Evolutionary conservation across 2,329 filamentous ascomycete genomes (phyloP).

Genomic region (Aspergillus fumigatiaffinis): DNA sequence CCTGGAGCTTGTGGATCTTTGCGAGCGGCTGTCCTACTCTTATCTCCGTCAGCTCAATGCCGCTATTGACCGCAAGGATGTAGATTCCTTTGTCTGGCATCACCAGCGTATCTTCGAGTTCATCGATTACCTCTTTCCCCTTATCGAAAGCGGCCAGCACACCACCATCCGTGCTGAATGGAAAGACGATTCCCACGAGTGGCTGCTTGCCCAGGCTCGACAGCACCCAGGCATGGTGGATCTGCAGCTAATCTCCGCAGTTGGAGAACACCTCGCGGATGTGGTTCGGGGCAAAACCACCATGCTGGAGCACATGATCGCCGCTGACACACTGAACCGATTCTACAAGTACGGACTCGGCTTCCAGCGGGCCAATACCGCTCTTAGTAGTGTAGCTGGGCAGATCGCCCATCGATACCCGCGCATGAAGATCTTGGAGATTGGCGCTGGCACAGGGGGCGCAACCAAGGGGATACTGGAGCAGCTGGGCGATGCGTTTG

Average conservation of each 20-base stretch:
- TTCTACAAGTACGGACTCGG: slow-evolving; percentile 29
- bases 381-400: slow-evolving; percentile 23
- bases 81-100: too few relatives aligned
- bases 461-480: slow-evolving; percentile 37
- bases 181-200: too few relatives aligned
- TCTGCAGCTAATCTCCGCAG: slow-evolving; percentile 1
- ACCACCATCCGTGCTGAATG: too few relatives aligned
- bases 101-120: too few relatives aligned
- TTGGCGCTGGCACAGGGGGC: too few relatives aligned
- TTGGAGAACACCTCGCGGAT: slow-evolving; percentile 9
- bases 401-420: slow-evolving; percentile 38
- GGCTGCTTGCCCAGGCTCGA: too few relatives aligned
- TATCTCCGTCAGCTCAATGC: too few relatives aligned
- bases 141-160: too few relatives aligned
- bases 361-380: slow-evolving; percentile 15
- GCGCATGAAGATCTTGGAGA: slow-evolving; percentile 37
- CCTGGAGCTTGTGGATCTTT: too few relatives aligned
- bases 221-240: not conserved
- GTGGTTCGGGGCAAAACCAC: slow-evolving; percentile 24
- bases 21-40: too few relatives aligned
- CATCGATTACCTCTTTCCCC: too few relatives aligned
- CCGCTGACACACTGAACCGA: slow-evolving; percentile 31
- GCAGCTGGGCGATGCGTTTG: slow-evolving; percentile 24
- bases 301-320: slow-evolving; percentile 36
- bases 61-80: too few relatives aligned